Conservation (phyloP, 176 grass and related monocot species). For the Avena eriantha region DNA sequence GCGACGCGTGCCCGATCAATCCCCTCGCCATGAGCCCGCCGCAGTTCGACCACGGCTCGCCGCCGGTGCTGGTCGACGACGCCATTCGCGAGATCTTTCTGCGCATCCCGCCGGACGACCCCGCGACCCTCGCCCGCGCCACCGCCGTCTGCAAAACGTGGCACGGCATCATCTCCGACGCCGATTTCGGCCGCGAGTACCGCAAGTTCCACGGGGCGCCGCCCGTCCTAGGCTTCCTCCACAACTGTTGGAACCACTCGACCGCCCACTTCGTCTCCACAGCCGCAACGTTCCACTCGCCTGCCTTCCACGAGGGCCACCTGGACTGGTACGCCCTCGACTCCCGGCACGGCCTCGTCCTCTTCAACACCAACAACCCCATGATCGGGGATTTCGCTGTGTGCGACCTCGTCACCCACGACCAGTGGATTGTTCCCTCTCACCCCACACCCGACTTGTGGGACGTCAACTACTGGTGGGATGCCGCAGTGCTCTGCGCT, state of each 20-base stretch:
- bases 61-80: not conserved
- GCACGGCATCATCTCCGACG: not conserved
- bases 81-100: slow-evolving; percentile 5
- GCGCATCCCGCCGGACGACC: not conserved
- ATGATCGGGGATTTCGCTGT: not conserved
- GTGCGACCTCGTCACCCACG: not conserved
- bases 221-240: slow-evolving; percentile 9
- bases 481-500: not conserved
- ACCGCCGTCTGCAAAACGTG: not conserved
- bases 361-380: not conserved
- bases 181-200: not conserved
- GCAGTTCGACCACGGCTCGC: not conserved
- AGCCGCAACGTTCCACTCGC: not conserved
- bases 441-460: not conserved
- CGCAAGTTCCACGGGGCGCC: not conserved
- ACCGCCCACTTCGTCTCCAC: not conserved
- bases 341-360: slow-evolving; percentile 14
- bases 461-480: not conserved
- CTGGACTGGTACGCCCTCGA: not conserved
- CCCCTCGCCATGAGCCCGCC: not conserved
- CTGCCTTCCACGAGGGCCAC: not conserved
- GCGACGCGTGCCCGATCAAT: not conserved
- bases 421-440: not conserved
- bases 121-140: not conserved
- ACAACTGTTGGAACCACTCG: not conserved